Evolutionary conservation across 176 grass and related monocot species (phyloP), one percentile per base, ranked within the genome.

Genomic region (Eragrostis nindensis): DNA sequence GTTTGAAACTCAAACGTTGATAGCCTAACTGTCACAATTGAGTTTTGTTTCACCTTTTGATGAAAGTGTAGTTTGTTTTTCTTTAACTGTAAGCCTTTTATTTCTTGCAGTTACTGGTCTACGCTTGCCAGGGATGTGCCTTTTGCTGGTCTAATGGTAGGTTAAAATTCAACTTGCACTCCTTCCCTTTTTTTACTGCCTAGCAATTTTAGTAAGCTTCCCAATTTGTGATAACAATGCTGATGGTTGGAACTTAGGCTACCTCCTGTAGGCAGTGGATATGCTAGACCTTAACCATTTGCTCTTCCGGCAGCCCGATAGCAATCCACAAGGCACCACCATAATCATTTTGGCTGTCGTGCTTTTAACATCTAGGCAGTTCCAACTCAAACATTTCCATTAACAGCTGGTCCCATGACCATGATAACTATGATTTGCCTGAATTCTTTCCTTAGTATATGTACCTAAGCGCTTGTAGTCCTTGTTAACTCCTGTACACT

Each of bases 91-190:
- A 4, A 45, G n/a, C 36, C 80, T 77, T 72, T 53, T 82, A 52
- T 82, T 69, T 78, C 71, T 27, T 60, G 36, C 86, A 98, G 95
- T 57, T 98, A 93, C 68, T 92, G 95, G 88, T 98, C 95, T 89
- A 98, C 92, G 2, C 89, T 98, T 86, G 95, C 92, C 55, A 98
- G 95, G 82, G 95, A 98, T 76, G 95, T 98, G 26, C 95, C 92
- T 73, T 98, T 98, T 95, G 92, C 92, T 88, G 92, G 95, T 36
- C 84, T 98, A 52, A 93, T 98, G 95, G 95, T 95, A 92, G 43
- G 65, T 86, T 71, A 48, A n/a, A 46, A 73, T 68, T 59, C 11
- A 75, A 56, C 74, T 65, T 78, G 50, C 53, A 54, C 32, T 80
- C 19, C 74, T 75, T 17, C 52, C 82, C 5, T 76, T 77, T 27